Conservation (phyloP, 2,329 filamentous ascomycete genomes). For the Aureobasidium sp. region DNA sequence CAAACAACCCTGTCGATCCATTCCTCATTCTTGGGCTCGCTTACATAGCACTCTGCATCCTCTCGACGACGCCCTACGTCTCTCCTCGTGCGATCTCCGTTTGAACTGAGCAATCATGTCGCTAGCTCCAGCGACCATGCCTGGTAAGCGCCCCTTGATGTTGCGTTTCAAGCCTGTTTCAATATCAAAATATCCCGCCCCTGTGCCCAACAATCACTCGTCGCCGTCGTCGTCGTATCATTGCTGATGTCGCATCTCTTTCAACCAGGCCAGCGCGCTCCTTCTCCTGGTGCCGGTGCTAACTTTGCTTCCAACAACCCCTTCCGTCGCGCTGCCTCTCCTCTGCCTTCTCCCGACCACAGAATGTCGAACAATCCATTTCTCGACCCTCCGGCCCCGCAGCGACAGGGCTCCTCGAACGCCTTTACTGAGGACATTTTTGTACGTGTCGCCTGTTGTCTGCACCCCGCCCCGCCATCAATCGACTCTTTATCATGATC, state of each 20-base stretch:
- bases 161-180: constrained; percentile 15
- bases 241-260: constrained; percentile 9
- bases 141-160: constrained; percentile 26
- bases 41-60: constrained; percentile 12
- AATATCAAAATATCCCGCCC: constrained; percentile 3
- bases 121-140: constrained; percentile 36
- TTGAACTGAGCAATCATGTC: constrained; percentile 27
- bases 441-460: constrained; percentile 51
- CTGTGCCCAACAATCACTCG: background rate
- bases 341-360: constrained; percentile 31
- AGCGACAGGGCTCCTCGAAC: constrained; percentile 10
- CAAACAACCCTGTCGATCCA: constrained; percentile 9
- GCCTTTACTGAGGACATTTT: constrained; percentile 64
- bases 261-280: constrained; percentile 28
- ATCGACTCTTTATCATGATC: background rate
- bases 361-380: constrained; percentile 68
- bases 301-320: constrained; percentile 72
- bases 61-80: background rate
- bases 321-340: constrained; percentile 63
- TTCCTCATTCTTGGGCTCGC: constrained; percentile 12
- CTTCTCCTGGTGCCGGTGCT: constrained; percentile 49
- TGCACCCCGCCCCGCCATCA: constrained; percentile 9
- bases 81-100: background rate
- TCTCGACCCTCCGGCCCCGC: constrained; percentile 40
- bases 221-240: background rate